A percentile compares a stretch with the other conserved stretches of the same genome.
These are phyloP conservation scores for Phytophthora palmivora DNA, from an alignment of 352 stramenopile species.

Conservation along the genomic window DNA sequence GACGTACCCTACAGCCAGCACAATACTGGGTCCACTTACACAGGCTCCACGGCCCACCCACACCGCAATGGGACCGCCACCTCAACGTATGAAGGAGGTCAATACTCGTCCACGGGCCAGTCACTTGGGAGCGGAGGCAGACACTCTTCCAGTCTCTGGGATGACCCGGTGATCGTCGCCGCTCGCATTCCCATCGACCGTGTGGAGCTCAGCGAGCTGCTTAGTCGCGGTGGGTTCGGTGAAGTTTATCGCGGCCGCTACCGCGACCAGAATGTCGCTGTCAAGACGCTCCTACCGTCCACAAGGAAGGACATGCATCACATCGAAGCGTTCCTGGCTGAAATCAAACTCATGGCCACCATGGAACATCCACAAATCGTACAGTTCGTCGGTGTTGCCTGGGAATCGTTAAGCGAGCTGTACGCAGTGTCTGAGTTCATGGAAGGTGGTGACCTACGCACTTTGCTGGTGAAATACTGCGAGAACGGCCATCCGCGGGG, in stretches of 20 bases:
- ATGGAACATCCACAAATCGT: conserved; percentile 61
- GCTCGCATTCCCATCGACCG: conserved; percentile 47
- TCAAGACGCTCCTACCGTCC: conserved; percentile 48
- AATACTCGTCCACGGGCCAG: conserved; percentile 12
- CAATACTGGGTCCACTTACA: conserved; percentile 36
- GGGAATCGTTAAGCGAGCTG: conserved; percentile 51
- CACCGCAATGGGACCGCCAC: conserved; percentile 17
- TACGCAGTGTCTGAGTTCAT: conserved; percentile 59
- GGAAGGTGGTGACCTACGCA: conserved; percentile 49
- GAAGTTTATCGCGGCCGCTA: conserved; percentile 50
- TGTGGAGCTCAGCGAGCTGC: conserved; percentile 40
- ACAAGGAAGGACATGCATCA: conserved; percentile 41
- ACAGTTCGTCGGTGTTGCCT: conserved; percentile 54
- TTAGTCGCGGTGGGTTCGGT: conserved; percentile 45
- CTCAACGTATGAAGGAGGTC: conserved; percentile 6
- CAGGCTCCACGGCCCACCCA: conserved; percentile 18
- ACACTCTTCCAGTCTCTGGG: conserved; percentile 37
- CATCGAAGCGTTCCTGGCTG: conserved; percentile 47
- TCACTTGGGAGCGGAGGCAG: conserved; percentile 13
- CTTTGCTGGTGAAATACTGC: conserved; percentile 37
- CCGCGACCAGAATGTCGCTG: conserved; percentile 39
- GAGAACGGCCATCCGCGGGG: conserved; percentile 13
- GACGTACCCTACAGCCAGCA: conserved; percentile 26
- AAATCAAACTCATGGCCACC: conserved; percentile 48
- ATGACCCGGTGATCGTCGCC: conserved; percentile 45